Evolutionary conservation across 2,329 filamentous ascomycete species (phyloP).

Genomic region (Phaeosphaeriaceae sp.): DNA sequence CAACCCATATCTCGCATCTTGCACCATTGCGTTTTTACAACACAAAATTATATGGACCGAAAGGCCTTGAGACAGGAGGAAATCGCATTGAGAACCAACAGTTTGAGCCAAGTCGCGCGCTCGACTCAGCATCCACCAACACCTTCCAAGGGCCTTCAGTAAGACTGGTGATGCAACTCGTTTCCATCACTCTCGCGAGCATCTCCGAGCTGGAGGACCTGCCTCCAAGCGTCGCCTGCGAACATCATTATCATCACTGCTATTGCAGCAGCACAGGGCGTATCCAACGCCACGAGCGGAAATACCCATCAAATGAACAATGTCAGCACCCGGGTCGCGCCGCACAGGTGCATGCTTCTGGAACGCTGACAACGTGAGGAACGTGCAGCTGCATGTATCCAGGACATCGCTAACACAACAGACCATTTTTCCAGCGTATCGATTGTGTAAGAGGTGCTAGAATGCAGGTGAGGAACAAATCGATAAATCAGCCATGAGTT

Average conservation of each 20-base stretch:
- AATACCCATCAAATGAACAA: neutral
- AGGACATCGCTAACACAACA: neutral
- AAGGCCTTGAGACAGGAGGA: too few relatives aligned
- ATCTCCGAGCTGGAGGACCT: neutral
- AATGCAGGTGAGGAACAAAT: neutral
- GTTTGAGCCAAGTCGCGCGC: neutral
- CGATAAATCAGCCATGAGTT: neutral
- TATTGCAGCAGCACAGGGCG: neutral
- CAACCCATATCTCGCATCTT: too few relatives aligned
- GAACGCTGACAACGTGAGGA: neutral
- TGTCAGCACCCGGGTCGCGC: neutral
- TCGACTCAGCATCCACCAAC: neutral
- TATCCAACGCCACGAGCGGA: neutral
- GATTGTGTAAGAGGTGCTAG: neutral
- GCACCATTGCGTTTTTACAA: too few relatives aligned
- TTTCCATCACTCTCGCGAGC: neutral
- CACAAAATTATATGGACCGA: too few relatives aligned
- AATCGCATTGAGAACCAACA: neutral
- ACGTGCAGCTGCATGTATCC: neutral
- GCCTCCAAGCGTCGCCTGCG: neutral
- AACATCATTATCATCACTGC: neutral
- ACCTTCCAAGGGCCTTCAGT: neutral
- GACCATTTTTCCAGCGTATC: neutral
- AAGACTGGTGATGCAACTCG: neutral
- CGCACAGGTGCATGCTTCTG: neutral